Base-by-base conservation (phyloP, 192 early-diverging fungal species). In the Coemansia sp. region DNA sequence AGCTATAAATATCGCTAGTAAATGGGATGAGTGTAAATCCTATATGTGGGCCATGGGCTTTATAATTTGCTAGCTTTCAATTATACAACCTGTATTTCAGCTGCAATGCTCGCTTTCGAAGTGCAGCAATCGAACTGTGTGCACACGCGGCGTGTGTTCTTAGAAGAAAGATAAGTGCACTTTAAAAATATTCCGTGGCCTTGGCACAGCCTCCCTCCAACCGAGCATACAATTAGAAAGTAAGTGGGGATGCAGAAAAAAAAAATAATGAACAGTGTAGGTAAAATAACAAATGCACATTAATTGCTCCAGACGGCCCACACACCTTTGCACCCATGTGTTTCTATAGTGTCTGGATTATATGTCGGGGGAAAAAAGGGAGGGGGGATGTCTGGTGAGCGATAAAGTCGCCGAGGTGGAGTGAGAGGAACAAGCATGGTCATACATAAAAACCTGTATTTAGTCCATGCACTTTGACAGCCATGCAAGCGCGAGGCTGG, bases 351-450 rank as follows among this genome's bases (percentile, higher is more conserved):
- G 51, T 27, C 17, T 54, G 29, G 27, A 27, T 27, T n/a, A n/a
- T 31, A 54, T 31, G 6, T 14, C n/a, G n/a, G n/a, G n/a, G n/a
- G n/a, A n/a, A 54, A 54, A 31, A 31, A 25, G 6, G 29, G 15
- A 54, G 27, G 27, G 12, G 17, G 17, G 47, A 14, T 49, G 51
- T 54, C 51, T 54, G 51, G 51, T 54, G 51, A 31, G 51, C 51
- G 27, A 49, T 49, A 54, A 54, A 54, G 12, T 54, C 27, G 27
- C 51, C 51, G 32, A n/a, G 32, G 7, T 35, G 32, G 4, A 35
- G n/a, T n/a, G n/a, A n/a, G n/a, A n/a, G n/a, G 47, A 49, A 49
- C 47, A 54, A 54, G 32, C 7, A 54, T 54, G 29, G n/a, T n/a
- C 14, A 54, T 15, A 54, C 14, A 43, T 15, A 20, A 47, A 49